These are phyloP conservation scores for Heritiera littoralis DNA, from an alignment of 345 rosid species.

Conservation along the genomic window DNA sequence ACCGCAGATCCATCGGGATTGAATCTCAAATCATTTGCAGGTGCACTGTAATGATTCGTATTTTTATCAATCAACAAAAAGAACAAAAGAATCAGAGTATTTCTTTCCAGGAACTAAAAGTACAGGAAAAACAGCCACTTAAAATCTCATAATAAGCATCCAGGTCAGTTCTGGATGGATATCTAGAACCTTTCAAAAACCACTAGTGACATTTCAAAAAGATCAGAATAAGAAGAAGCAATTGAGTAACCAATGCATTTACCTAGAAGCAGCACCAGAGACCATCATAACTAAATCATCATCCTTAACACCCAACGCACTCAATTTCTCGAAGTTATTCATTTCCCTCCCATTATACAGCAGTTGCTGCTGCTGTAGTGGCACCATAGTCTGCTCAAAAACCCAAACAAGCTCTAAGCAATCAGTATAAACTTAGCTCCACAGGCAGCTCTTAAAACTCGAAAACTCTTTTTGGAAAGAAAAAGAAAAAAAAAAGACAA, in stretches of 20 bases:
- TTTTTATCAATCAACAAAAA: slow-evolving; percentile 13
- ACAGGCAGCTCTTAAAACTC: neutral
- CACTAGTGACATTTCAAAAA: neutral
- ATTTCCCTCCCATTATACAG: slow-evolving; percentile 84
- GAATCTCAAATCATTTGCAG: slow-evolving; percentile 50
- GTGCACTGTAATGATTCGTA: slow-evolving; percentile 46
- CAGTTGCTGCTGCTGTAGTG: slow-evolving; percentile 86
- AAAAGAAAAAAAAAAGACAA: neutral
- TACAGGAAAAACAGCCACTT: neutral
- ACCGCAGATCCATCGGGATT: slow-evolving; percentile 94
- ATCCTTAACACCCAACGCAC: slow-evolving; percentile 82
- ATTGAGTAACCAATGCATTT: slow-evolving; percentile 6
- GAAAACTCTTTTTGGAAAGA: neutral
- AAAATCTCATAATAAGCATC: neutral
- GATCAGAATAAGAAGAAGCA: neutral
- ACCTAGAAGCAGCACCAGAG: slow-evolving; percentile 59
- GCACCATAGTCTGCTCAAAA: slow-evolving; percentile 69
- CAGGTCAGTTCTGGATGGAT: neutral
- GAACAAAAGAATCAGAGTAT: neutral
- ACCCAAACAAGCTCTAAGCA: slow-evolving; percentile 16
- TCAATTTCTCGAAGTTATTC: slow-evolving; percentile 69
- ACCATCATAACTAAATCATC: slow-evolving; percentile 97
- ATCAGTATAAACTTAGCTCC: neutral
- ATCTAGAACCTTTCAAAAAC: neutral
- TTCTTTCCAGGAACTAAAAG: neutral